Conservation (phyloP, 371 early-diverging fungal species). For the Mortierella sp. region DNA sequence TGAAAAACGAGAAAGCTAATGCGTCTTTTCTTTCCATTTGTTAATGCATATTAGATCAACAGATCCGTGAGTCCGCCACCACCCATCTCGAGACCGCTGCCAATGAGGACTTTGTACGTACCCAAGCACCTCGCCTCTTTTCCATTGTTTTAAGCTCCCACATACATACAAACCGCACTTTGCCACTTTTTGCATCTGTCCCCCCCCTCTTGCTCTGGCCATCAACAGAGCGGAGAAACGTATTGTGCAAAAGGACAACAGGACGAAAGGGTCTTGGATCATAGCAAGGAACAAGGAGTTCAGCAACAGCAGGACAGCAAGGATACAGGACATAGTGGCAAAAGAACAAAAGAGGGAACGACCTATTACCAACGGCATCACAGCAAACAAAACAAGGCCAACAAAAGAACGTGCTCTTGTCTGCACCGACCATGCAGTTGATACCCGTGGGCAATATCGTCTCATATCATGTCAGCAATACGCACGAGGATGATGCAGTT, state of each 20-base stretch:
- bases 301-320: background rate
- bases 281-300: background rate
- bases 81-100: conserved; percentile 80
- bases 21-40: background rate
- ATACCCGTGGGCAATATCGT: conserved; percentile 11
- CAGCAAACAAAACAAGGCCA: background rate
- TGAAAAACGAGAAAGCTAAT: background rate
- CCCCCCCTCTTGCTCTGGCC: conserved; percentile 2
- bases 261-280: background rate
- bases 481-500: conserved; percentile 13
- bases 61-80: conserved; percentile 84
- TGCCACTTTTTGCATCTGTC: conserved; percentile 11
- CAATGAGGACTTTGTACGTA: conserved; percentile 85
- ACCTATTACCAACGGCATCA: background rate
- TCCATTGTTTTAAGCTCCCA: conserved; percentile 4
- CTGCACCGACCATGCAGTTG: conserved; percentile 13
- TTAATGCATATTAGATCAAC: conserved; percentile 56
- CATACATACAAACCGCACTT: background rate
- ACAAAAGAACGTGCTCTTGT: background rate
- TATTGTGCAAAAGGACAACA: background rate
- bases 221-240: background rate
- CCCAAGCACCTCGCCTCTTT: background rate
- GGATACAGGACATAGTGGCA: background rate
- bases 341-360: background rate
- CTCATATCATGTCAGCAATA: conserved; percentile 15